Percentiles rank a stretch among this genome's conserved stretches.
Conservation (phyloP, 495 filamentous ascomycete genomes). For the Parmelia sp. region DNA sequence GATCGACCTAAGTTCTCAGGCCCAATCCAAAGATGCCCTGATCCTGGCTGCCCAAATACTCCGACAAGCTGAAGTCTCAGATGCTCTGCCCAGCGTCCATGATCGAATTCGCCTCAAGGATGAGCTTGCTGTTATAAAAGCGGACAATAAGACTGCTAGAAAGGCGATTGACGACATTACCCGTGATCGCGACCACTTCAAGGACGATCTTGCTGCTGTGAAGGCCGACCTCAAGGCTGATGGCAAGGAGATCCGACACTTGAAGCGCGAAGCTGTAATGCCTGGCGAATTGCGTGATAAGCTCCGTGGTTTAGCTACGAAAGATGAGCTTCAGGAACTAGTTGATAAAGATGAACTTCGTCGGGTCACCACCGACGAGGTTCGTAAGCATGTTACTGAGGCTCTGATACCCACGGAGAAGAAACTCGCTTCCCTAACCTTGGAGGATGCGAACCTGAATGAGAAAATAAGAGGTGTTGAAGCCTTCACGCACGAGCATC, state of each 20-base stretch:
- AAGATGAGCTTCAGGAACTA: background rate
- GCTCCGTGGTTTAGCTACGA: background rate
- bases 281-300: background rate
- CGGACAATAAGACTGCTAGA: background rate
- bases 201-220: background rate
- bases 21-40: background rate
- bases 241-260: background rate
- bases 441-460: background rate
- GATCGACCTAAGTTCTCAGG: background rate
- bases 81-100: background rate
- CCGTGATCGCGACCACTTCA: background rate
- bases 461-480: background rate
- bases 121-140: background rate
- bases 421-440: background rate
- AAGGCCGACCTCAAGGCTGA: conserved; percentile 1
- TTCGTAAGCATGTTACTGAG: conserved; percentile 4
- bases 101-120: background rate
- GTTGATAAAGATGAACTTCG: conserved; percentile 1
- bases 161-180: background rate
- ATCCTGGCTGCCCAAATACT: conserved; percentile 5
- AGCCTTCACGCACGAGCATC: background rate
- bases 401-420: background rate
- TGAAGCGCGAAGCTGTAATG: background rate
- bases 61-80: background rate
- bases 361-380: background rate